Base-by-base conservation (phyloP, 2,329 filamentous ascomycete genomes). In the Coleophoma crateriformis region DNA sequence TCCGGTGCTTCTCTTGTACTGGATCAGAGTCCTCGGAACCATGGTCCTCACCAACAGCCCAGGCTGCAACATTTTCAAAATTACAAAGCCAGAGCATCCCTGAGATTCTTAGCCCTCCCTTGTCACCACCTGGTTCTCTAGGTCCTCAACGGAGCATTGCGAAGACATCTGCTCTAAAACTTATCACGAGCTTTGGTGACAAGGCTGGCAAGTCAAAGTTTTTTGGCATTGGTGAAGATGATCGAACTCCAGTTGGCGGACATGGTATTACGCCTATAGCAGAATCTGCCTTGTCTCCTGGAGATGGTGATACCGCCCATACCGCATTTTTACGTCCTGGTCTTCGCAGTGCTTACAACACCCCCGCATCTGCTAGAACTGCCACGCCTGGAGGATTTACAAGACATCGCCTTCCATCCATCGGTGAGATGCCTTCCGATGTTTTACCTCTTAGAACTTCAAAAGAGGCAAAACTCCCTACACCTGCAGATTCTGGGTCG, bases 1-100 rank as follows among this genome's bases (percentile, higher is more conserved):
- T 96, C 45, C 79, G 91, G 61, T 97, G 84, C 68, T 96, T 96
- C 66, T 90, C 92, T 45, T 96, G 92, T 66, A 94, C 90, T 15
- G 90, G 88, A 20, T 77, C 86, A 17, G 90, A 96, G 64, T 87
- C 88, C 0, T 83, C 86, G 0, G 90, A 94, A 65, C 86, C 89
- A 1, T 96, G 90, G 91, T 81, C 85, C 17, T 95, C 91, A 8
- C 90, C 92, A 10, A 85, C 87, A 3, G 88, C 90, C 20, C 78
- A 85, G 61, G 75, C 79, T 56, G 76, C 75, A 10, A 75, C 77
- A 47, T 72, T 78, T 64, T 78, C 66, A 57, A 84, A 75, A 59
- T 68, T 84, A 39, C 78, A 71, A 54, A 81, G 81, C 63, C 72
- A 78, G 55, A 75, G 68, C 51, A 79, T 85, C 34, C 76, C 81